Base-by-base conservation (phyloP, 1,139 yeast genomes). In the Candida pseudoviswanathii region DNA sequence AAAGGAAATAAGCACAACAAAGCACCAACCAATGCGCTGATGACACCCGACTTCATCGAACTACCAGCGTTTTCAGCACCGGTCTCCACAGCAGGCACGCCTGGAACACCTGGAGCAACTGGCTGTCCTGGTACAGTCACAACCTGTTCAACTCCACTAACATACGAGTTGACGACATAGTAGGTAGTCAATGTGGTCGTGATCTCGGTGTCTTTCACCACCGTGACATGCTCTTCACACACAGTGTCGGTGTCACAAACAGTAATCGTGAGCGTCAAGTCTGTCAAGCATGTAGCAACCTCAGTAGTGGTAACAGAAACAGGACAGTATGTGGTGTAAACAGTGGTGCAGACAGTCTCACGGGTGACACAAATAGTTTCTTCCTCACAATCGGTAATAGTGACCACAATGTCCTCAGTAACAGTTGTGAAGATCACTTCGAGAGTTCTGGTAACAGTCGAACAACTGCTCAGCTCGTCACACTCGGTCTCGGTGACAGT, bases 291-390 rank as follows among this genome's bases (percentile, higher is more conserved):
- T 29, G 53, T 48, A 24, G 10, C 48, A 38, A 43, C 43, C 26
- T 39, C 48, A 25, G 49, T 41, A 11, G 49, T 45, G 24, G 51
- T 39, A 16, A 22, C 51, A 41, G 51, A 29, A 25, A 39, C 45
- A 26, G 55, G 57, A 44, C 57, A 54, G 37, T 52, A 51, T n/a
- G 57, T 54, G 32, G 48, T 44, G 36, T 52, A 48, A 16, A 46
- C 32, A 11, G 57, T 52, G 8, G 37, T 47, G 30, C 24, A 34
- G 11, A 47, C 31, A 3, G 46, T 50, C 24, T 47, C 40, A 9
- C 11, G 10, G n/a, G 45, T 47, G 11, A 29, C 31, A 47, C 57
- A 52, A 10, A 25, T 37, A 31, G 34, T 40, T 5, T 44, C 42
- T 22, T 47, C 54, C 8, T 47, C 51, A 46, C 56, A 54, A 16